These are phyloP conservation scores for Penicillium lividum DNA, from an alignment of 495 filamentous ascomycete species.

Conservation along the genomic window DNA sequence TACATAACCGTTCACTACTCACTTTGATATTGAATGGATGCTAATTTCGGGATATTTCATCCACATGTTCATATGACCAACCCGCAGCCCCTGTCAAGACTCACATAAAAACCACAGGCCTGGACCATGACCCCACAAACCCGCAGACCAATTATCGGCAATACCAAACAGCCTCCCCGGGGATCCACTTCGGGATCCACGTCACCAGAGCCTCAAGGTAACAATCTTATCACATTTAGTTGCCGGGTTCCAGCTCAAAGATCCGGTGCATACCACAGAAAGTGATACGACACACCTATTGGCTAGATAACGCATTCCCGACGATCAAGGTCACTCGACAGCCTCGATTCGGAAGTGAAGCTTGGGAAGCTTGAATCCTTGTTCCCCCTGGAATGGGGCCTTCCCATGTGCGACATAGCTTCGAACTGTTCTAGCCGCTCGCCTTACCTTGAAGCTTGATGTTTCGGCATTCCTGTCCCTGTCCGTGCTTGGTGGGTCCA, in stretches of 20 bases:
- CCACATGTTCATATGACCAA: no score
- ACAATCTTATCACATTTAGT: constrained; percentile 1
- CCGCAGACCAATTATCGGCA: background rate
- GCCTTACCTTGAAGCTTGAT: background rate
- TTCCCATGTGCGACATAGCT: background rate
- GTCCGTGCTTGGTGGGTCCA: background rate
- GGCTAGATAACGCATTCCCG: background rate
- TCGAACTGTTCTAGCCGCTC: background rate
- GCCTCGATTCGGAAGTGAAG: background rate
- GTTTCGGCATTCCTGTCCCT: background rate
- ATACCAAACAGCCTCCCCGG: background rate
- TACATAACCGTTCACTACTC: no score
- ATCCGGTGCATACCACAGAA: constrained; percentile 1
- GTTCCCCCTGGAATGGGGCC: background rate
- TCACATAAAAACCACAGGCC: no score
- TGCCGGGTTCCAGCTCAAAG: background rate
- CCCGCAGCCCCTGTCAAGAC: no score
- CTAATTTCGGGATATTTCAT: no score
- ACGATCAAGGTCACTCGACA: constrained; percentile 1
- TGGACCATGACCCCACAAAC: background rate
- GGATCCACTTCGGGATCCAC: background rate
- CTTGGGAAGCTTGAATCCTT: background rate
- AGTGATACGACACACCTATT: background rate
- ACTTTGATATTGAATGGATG: no score
- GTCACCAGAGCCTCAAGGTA: constrained; percentile 2